phyloP scores from a whole-genome alignment of 345 rosid species.

The Bruguiera parviflora region DNA sequence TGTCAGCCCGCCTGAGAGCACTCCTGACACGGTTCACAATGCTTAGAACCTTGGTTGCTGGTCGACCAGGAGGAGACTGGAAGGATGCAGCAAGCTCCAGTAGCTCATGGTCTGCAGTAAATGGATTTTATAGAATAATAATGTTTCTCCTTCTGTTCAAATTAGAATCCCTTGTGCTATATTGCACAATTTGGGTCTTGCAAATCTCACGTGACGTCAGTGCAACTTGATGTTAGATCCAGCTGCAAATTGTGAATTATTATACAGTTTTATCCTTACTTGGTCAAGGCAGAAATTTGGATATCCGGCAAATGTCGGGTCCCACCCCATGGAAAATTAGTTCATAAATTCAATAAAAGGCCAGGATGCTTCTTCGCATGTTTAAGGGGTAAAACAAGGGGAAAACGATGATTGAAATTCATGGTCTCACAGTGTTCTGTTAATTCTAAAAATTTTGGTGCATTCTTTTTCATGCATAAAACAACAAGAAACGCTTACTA shows the following conservation, averaged over 20 bases:
- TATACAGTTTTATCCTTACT: neutral
- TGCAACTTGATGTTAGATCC: neutral
- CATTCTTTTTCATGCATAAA: no score
- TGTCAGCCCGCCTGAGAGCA: slow-evolving; percentile 74
- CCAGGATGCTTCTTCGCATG: no score
- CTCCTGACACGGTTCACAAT: slow-evolving; percentile 76
- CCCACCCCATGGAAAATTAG: neutral
- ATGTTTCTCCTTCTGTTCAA: no score
- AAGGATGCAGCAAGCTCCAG: slow-evolving; percentile 91
- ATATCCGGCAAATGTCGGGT: neutral
- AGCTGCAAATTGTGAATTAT: no score
- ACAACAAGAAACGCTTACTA: no score
- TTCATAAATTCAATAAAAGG: no score
- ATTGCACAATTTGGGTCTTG: neutral
- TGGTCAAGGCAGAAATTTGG: neutral
- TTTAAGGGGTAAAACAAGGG: no score
- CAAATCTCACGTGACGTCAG: neutral
- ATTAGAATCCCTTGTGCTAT: neutral
- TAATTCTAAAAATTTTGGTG: no score
- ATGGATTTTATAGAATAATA: slow-evolving; percentile 4
- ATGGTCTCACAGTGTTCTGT: no score
- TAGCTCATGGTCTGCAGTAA: slow-evolving; percentile 61
- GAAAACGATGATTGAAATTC: no score
- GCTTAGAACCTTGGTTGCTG: slow-evolving; percentile 57
- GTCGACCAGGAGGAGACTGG: slow-evolving; percentile 68